Evolutionary conservation across 2,329 filamentous ascomycete genomes (phyloP), one percentile per base, ranked within the genome.

Genomic region (Phyllosticta capitalensis): DNA sequence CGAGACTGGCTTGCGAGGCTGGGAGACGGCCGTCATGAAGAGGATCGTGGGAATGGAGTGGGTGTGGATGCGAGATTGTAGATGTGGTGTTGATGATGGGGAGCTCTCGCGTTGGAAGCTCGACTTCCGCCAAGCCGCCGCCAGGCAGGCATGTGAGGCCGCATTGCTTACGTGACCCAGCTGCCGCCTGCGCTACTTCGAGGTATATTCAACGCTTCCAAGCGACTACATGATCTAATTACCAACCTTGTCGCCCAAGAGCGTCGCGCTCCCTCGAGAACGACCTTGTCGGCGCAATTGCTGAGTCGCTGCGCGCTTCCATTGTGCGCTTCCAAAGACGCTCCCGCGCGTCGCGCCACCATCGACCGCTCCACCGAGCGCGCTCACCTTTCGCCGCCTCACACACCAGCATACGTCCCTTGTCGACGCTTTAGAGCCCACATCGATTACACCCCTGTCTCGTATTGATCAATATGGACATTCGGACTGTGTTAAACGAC

Each of bases 11-110:
- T 54, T 51, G 55, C 12, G 17, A 49, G 59, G 54, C 26, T 56
- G 58, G 54, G 54, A 48, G 53, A 49, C 53, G 49, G 58, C 28
- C 49, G 58, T 56, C 58, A 60, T 61, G 55, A 19, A 24, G 52
- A 14, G 30, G 30, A 54, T 30, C n/a, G 52, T 28, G 52, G 21
- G 2, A 9, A 26, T 38, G 30, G 33, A 28, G 52, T 48, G 54
- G 54, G 45, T 26, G 28, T 53, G 24, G 59, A 57, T 51, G 50
- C 24, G 38, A 51, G 49, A 49, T 48, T 54, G 49, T 38, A 45
- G 55, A 38, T 57, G 57, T 56, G 58, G 56, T 52, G 49, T 52
- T 60, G 59, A 57, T 54, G 59, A 61, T 57, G 59, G 59, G 50
- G 59, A 57, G 59, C 54, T 56, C 51, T 50, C 33, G 22, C 30